phyloP scores from a whole-genome alignment of 345 rosid species.

The Euphorbia tirucalli region DNA sequence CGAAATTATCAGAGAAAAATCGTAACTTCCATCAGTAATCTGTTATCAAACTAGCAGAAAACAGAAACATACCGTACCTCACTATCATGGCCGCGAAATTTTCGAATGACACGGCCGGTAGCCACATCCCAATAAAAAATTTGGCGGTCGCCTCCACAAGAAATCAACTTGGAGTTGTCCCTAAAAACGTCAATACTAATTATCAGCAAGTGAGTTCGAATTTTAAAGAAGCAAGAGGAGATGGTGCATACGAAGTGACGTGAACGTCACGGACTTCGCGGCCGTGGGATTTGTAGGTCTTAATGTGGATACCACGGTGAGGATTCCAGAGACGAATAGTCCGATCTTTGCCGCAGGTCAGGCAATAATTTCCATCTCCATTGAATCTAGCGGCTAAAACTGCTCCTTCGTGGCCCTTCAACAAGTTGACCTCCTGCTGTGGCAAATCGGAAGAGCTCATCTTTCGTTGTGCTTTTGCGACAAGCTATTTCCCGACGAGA shows the following conservation, averaged over 20 bases:
- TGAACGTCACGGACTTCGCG: conserved; percentile 98
- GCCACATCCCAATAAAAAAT: conserved; percentile 96
- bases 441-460: conserved; percentile 20
- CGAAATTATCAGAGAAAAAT: background rate
- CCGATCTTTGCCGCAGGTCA: conserved; percentile 92
- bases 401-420: conserved; percentile 23
- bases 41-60: background rate
- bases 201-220: background rate
- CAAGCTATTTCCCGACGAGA: background rate
- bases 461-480: background rate
- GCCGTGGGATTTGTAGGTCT: conserved; percentile 95
- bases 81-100: conserved; percentile 89
- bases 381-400: conserved; percentile 55
- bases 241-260: conserved; percentile 59
- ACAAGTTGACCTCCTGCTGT: conserved; percentile 1
- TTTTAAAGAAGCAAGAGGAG: background rate
- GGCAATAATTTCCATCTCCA: conserved; percentile 88
- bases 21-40: background rate
- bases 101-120: conserved; percentile 81
- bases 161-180: conserved; percentile 80
- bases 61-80: conserved; percentile 46
- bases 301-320: conserved; percentile 88
- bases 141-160: conserved; percentile 96
- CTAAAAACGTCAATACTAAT: conserved; percentile 22
- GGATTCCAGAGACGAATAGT: conserved; percentile 99